Evolutionary conservation across 441 rosid species (phyloP).

Genomic region (Croton setiger): DNA sequence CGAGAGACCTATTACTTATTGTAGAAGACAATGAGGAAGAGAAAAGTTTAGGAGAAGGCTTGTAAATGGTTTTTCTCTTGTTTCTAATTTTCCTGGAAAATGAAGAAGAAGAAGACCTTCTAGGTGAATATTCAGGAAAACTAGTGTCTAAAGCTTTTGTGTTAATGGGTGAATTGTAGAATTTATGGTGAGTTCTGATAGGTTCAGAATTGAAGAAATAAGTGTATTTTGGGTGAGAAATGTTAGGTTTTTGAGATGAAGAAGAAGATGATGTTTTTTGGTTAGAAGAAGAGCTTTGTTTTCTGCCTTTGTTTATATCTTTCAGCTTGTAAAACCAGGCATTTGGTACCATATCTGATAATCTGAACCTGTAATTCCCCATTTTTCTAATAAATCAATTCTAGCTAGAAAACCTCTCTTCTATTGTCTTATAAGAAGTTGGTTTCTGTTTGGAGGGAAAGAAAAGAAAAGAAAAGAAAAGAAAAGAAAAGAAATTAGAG

Average conservation of each 20-base stretch:
- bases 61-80: slow-evolving; percentile 54
- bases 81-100: slow-evolving; percentile 32
- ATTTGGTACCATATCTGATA: slow-evolving; percentile 80
- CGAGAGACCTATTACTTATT: too few species aligned
- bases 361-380: slow-evolving; percentile 79
- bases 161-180: slow-evolving; percentile 18
- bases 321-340: slow-evolving; percentile 87
- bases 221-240: slow-evolving; percentile 39
- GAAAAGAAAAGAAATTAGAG: background rate
- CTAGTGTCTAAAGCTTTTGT: slow-evolving; percentile 27
- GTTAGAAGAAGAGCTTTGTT: slow-evolving; percentile 20
- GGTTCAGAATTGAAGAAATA: slow-evolving; percentile 39
- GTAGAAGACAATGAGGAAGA: slow-evolving; percentile 21
- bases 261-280: slow-evolving; percentile 24
- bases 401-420: background rate
- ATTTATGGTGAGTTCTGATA: slow-evolving; percentile 12
- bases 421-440: background rate
- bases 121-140: slow-evolving; percentile 40
- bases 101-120: slow-evolving; percentile 21
- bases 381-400: slow-evolving; percentile 18
- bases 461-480: too few species aligned
- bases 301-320: slow-evolving; percentile 38
- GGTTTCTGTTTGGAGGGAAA: background rate
- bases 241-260: slow-evolving; percentile 18
- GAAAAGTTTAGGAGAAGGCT: slow-evolving; percentile 49